Percentiles rank a stretch among this genome's conserved stretches.
These are phyloP conservation scores for Luvunga scandens DNA, from an alignment of 345 rosid genomes.

Conservation along the genomic window DNA sequence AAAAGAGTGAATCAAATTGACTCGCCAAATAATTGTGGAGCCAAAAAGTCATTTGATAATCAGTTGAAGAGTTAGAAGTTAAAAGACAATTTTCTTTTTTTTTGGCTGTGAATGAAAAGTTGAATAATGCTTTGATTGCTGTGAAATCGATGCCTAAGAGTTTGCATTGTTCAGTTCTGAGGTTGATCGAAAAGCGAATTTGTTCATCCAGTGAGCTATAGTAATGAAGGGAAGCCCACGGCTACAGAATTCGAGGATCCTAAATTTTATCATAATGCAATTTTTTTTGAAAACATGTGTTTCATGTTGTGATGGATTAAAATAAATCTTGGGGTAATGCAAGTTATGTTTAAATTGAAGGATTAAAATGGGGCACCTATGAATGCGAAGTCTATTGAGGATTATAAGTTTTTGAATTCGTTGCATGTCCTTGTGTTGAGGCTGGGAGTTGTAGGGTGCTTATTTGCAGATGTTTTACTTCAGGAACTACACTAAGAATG, in stretches of 20 bases:
- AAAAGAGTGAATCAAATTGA: constrained; percentile 78
- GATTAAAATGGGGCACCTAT: too few relatives aligned
- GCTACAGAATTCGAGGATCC: constrained; percentile 77
- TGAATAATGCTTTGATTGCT: constrained; percentile 84
- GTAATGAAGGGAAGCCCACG: constrained; percentile 62
- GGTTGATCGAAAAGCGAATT: constrained; percentile 96
- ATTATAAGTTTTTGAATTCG: too few relatives aligned
- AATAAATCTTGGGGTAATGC: too few relatives aligned
- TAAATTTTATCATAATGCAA: constrained; percentile 78
- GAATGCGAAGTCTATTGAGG: too few relatives aligned
- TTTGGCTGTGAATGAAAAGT: constrained; percentile 66
- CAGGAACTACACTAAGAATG: too few relatives aligned
- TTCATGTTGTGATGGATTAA: too few relatives aligned
- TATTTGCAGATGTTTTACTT: too few relatives aligned
- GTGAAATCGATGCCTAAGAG: constrained; percentile 92
- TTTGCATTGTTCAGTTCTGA: constrained; percentile 86
- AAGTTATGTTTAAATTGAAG: too few relatives aligned
- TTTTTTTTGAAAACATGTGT: constrained; percentile 41
- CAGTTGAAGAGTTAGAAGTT: constrained; percentile 93
- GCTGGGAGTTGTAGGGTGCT: too few relatives aligned
- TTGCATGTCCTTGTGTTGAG: too few relatives aligned
- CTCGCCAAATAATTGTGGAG: constrained; percentile 84
- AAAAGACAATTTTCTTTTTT: constrained; percentile 67
- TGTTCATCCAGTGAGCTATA: constrained; percentile 71
- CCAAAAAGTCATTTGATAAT: constrained; percentile 90